A percentile compares a stretch with the other conserved stretches of the same genome.
Conservation (phyloP, 179 eudicot species). For the Spinacia oleracea region DNA sequence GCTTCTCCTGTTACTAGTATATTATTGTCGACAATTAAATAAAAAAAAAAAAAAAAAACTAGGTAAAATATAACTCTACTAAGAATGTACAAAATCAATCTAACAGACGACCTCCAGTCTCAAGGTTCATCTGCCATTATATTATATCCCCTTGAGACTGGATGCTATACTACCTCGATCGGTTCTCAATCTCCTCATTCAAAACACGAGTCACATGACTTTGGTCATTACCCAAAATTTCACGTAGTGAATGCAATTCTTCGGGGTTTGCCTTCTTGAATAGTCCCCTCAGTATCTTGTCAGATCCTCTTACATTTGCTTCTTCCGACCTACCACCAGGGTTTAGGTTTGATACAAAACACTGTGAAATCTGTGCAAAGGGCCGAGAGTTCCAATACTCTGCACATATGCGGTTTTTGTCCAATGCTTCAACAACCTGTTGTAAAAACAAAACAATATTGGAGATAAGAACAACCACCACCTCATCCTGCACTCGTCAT, state of each 20-base stretch:
- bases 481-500: not conserved
- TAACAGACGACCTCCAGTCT: constrained; percentile 26
- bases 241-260: constrained; percentile 60
- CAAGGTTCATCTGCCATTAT: constrained; percentile 24
- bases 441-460: constrained; percentile 6
- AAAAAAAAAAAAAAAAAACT: too few species aligned
- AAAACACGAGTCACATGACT: constrained; percentile 45
- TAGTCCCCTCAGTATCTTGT: constrained; percentile 50
- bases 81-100: constrained; percentile 33
- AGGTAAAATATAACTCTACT: not conserved
- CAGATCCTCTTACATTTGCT: constrained; percentile 33
- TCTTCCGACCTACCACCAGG: constrained; percentile 19
- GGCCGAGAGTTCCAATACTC: constrained; percentile 88
- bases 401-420: constrained; percentile 52
- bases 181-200: constrained; percentile 56
- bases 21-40: too few species aligned
- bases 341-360: constrained; percentile 35
- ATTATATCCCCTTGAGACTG: constrained; percentile 34
- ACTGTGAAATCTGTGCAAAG: constrained; percentile 56
- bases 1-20: constrained; percentile 27
- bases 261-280: constrained; percentile 74
- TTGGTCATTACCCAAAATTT: constrained; percentile 37
- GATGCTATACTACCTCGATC: constrained; percentile 40
- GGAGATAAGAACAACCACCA: not conserved
- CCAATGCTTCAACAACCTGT: constrained; percentile 79